These are phyloP conservation scores for Monascus purpureus DNA, from an alignment of 495 filamentous ascomycete genomes.

Conservation along the genomic window DNA sequence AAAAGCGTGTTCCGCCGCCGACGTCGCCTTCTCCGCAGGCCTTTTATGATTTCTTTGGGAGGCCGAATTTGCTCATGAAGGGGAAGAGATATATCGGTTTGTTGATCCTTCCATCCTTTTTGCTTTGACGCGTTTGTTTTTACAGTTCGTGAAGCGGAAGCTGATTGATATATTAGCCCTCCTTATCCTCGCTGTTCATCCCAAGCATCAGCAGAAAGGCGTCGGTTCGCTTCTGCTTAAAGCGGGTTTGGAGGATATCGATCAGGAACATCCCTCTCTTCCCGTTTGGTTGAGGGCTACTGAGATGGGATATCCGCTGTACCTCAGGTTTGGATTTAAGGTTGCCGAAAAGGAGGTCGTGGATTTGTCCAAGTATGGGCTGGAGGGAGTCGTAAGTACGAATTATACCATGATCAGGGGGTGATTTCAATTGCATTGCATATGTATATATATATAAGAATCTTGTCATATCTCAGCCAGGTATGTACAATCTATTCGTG, in stretches of 20 bases:
- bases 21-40: background rate
- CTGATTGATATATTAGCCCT: conserved; percentile 4
- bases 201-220: conserved; percentile 19
- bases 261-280: conserved; percentile 10
- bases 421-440: too few species aligned
- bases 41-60: conserved; percentile 4
- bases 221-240: conserved; percentile 15
- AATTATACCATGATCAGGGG: conserved; percentile 2
- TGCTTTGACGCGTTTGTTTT: too few species aligned
- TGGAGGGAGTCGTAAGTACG: conserved; percentile 1
- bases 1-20: conserved; percentile 3
- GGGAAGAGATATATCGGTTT: too few species aligned
- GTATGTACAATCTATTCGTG: too few species aligned
- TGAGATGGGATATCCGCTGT: conserved; percentile 14
- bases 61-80: too few species aligned
- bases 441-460: too few species aligned
- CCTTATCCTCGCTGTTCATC: conserved; percentile 9
- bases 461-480: too few species aligned
- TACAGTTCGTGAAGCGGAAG: too few species aligned
- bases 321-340: conserved; percentile 19
- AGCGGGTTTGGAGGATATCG: conserved; percentile 14
- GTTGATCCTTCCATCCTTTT: too few species aligned
- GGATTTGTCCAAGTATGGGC: conserved; percentile 13
- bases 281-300: conserved; percentile 20
- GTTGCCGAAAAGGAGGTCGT: conserved; percentile 14